Evolutionary conservation across 2,329 filamentous ascomycete genomes (phyloP).

Genomic region (Curvularia verruculosa): DNA sequence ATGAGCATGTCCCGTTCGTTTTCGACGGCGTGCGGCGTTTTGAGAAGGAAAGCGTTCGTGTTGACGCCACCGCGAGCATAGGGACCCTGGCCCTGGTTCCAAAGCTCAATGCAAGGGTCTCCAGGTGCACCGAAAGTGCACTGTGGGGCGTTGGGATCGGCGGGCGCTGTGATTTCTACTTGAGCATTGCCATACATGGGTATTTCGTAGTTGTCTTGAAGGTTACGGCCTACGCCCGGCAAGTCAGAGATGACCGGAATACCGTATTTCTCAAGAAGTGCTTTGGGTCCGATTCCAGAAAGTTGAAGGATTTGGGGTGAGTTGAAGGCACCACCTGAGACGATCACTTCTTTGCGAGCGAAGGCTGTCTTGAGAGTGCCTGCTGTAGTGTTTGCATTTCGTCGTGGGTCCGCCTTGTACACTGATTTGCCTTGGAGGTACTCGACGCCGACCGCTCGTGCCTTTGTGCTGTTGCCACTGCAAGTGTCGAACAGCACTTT

Average conservation of each 20-base stretch:
- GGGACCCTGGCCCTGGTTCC: conserved; percentile 25
- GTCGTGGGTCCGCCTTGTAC: conserved; percentile 52
- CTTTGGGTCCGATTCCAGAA: conserved; percentile 63
- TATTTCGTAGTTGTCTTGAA: conserved; percentile 36
- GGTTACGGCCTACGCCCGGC: conserved; percentile 28
- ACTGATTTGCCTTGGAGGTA: conserved; percentile 50
- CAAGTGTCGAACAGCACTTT: conserved; percentile 48
- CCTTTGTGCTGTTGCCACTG: conserved; percentile 23
- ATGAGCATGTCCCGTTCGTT: conserved; percentile 60
- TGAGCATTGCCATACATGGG: conserved; percentile 60
- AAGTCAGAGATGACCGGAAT: conserved; percentile 62
- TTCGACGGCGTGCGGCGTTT: conserved; percentile 48
- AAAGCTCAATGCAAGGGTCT: conserved; percentile 28
- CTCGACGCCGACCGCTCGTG: conserved; percentile 52
- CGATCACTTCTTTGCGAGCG: conserved; percentile 30
- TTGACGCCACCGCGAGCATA: conserved; percentile 54
- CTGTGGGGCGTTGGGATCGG: conserved; percentile 12
- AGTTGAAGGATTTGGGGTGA: conserved; percentile 68
- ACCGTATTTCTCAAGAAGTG: conserved; percentile 58
- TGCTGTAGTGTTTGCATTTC: conserved; percentile 19
- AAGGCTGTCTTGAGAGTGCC: conserved; percentile 17
- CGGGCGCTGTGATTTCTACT: conserved; percentile 4
- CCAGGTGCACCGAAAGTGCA: conserved; percentile 29
- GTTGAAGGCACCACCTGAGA: conserved; percentile 60
- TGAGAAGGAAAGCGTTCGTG: conserved; percentile 58